These are phyloP conservation scores for Miamiensis avidus DNA, from an alignment of 169 alveolate genomes.

Conservation along the genomic window DNA sequence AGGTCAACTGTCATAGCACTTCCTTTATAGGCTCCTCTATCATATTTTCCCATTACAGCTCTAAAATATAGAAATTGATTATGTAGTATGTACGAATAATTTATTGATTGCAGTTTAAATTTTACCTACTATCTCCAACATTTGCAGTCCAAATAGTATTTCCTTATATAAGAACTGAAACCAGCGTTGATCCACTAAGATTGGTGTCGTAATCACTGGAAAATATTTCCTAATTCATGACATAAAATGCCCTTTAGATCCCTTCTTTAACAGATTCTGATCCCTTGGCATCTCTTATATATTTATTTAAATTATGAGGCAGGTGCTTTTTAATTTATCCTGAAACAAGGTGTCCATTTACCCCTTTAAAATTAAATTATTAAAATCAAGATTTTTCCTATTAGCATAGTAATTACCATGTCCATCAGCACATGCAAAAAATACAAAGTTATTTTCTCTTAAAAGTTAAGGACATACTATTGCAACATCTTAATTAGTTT, in stretches of 20 bases:
- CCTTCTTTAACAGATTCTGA: slow-evolving; percentile 1
- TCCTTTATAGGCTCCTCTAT: slow-evolving; percentile 18
- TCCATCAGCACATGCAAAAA: slow-evolving; percentile 51
- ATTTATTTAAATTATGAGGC: slow-evolving; percentile 5
- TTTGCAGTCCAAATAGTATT: slow-evolving; percentile 33
- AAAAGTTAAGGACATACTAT: slow-evolving; percentile 26
- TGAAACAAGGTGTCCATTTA: slow-evolving; percentile 44
- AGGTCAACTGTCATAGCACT: slow-evolving; percentile 30
- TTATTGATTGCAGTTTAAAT: too few relatives aligned
- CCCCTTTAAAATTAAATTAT: slow-evolving; percentile 6
- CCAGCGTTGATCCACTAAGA: slow-evolving; percentile 40
- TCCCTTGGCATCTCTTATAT: not conserved
- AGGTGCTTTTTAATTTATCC: slow-evolving; percentile 16
- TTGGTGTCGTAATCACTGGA: slow-evolving; percentile 28
- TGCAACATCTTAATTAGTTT: slow-evolving; percentile 46
- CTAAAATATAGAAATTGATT: slow-evolving; percentile 3
- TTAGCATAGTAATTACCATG: slow-evolving; percentile 20
- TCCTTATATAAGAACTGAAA: slow-evolving; percentile 23
- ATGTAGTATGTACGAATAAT: too few relatives aligned
- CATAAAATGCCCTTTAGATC: slow-evolving; percentile 13
- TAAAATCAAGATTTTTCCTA: not conserved
- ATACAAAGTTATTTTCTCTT: slow-evolving; percentile 12
- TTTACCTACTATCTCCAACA: slow-evolving; percentile 41
- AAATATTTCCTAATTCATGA: slow-evolving; percentile 38
- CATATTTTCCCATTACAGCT: slow-evolving; percentile 32